Conservation (phyloP, 768 basidiomycete genomes). For the Boletus subparvulus region DNA sequence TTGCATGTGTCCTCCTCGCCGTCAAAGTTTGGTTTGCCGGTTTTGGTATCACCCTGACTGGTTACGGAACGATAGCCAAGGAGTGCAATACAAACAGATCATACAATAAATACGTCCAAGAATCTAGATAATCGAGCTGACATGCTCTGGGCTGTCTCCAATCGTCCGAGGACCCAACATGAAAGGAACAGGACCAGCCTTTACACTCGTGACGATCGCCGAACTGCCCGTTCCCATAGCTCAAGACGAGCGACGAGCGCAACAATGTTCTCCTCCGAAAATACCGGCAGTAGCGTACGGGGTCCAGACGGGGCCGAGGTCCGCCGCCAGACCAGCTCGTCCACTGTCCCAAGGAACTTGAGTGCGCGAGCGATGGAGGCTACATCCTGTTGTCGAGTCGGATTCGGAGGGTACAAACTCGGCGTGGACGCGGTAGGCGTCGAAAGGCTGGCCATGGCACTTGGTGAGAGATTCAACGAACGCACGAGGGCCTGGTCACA, state of each 20-base stretch:
- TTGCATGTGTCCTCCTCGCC: slow-evolving; percentile 19
- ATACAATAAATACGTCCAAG: neutral
- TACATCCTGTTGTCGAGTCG: slow-evolving; percentile 12
- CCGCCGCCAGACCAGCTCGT: slow-evolving; percentile 32
- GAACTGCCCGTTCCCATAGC: slow-evolving; percentile 30
- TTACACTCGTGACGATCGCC: slow-evolving; percentile 20
- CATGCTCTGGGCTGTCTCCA: no score
- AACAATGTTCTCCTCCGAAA: slow-evolving; percentile 26
- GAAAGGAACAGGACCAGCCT: no score
- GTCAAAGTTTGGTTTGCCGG: neutral
- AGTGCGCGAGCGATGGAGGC: slow-evolving; percentile 24
- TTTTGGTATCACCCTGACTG: neutral
- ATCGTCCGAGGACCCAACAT: no score
- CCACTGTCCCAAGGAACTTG: slow-evolving; percentile 25
- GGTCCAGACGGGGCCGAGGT: slow-evolving; percentile 7
- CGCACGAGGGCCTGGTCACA: slow-evolving; percentile 10
- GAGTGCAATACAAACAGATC: neutral
- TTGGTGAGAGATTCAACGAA: slow-evolving; percentile 14
- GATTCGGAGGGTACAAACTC: neutral
- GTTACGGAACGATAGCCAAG: no score
- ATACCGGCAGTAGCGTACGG: slow-evolving; percentile 13
- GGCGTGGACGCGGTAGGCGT: neutral
- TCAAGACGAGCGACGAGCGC: slow-evolving; percentile 26
- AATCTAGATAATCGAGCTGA: no score
- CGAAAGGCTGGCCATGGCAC: neutral